Conservation (phyloP, 2,329 filamentous ascomycete genomes). For the Periconia sp. region DNA sequence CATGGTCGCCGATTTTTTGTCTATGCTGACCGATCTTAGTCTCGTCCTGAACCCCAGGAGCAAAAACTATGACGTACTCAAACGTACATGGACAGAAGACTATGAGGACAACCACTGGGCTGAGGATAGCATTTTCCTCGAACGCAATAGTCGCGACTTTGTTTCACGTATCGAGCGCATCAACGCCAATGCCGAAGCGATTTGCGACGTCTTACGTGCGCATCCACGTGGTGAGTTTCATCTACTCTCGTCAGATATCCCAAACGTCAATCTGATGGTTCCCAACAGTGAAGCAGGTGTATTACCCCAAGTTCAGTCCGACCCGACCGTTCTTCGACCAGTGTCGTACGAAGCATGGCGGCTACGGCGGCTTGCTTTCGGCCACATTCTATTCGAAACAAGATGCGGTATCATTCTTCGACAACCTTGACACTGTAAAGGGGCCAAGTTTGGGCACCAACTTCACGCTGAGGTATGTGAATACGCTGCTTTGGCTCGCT, state of each 20-base stretch:
- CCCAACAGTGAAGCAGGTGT: constrained; percentile 73
- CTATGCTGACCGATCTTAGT: constrained; percentile 38
- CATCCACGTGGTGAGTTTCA: constrained; percentile 57
- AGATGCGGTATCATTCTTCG: constrained; percentile 82
- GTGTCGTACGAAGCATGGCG: constrained; percentile 74
- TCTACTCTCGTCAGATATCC: background rate
- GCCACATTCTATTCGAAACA: constrained; percentile 75
- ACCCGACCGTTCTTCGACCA: constrained; percentile 78
- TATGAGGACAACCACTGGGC: constrained; percentile 94
- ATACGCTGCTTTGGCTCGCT: background rate
- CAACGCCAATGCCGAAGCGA: constrained; percentile 82
- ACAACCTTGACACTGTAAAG: constrained; percentile 85
- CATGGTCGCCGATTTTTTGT: too few relatives aligned
- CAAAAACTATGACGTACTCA: constrained; percentile 74
- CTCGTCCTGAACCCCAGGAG: constrained; percentile 69
- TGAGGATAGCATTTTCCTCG: constrained; percentile 92
- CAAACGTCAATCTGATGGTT: constrained; percentile 14
- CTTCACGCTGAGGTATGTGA: constrained; percentile 75
- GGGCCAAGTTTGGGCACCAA: constrained; percentile 96
- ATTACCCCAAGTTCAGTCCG: constrained; percentile 83
- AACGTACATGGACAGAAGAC: constrained; percentile 65
- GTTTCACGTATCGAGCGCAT: constrained; percentile 80
- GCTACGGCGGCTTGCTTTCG: constrained; percentile 89
- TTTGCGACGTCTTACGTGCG: constrained; percentile 72
- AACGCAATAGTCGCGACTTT: constrained; percentile 95